Evolutionary conservation across 2,329 filamentous ascomycete genomes (phyloP), one percentile per base, ranked within the genome.

Genomic region (Aspergillus arachidicola): DNA sequence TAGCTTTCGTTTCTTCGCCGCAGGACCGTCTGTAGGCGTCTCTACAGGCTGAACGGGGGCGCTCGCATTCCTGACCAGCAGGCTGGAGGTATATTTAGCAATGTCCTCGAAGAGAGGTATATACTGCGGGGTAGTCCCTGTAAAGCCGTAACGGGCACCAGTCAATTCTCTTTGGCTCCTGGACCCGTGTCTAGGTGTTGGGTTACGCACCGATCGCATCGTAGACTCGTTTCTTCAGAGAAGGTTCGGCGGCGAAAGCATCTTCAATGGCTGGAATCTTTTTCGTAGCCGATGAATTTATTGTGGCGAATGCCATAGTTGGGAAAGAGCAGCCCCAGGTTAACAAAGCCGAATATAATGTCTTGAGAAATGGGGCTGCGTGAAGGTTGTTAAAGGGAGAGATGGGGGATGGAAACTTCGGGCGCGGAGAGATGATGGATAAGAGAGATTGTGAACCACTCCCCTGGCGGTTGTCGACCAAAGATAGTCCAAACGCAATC

Each of bases 1-100:
- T 41, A 84, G 73, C 69, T 84, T 85, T 57, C 83, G 79, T 70
- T 84, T 84, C 72, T 85, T 85, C 38, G 76, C 69, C 10, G 76
- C 74, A 19, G 80, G 78, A 43, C 70, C 76, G 57, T 76, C 74
- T 26, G 54, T 76, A 73, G 38, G 60, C 67, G 41, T 62, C 62
- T 71, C 65, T 32, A 68, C 65, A 59, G 72, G 71, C 56, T 71
- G 72, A 57, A 75, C 67, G 57, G 71, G 59, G 36, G 68, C 66
- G 57, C 66, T 72, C 48, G 66, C 59, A 63, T 72, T 70, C 69
- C 70, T 75, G 70, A 71, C 74, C 72, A 72, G 76, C 72, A 77
- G 72, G 64, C 68, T 74, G 63, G 74, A 74, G 58, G 79, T 79
- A 68, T 83, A 81, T 69, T 74, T 75, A 28, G 82, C 81, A 64